Conservation (phyloP, 345 rosid genomes). For the Zanthoxylum bungeanum region DNA sequence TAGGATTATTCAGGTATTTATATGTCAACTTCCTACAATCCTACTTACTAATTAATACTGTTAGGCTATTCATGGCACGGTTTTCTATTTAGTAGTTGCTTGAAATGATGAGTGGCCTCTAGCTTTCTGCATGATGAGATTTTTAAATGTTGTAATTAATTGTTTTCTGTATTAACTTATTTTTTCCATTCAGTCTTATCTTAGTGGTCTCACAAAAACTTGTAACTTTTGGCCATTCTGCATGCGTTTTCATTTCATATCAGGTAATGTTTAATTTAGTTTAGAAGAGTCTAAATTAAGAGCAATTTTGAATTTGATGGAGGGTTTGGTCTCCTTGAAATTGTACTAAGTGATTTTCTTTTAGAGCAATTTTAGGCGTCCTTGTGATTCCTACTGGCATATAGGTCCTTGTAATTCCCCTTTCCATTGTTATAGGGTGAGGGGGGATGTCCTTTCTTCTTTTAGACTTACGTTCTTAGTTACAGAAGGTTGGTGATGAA, state of each 20-base stretch:
- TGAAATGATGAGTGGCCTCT: neutral
- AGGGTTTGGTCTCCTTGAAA: neutral
- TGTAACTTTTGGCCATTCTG: neutral
- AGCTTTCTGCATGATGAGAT: neutral
- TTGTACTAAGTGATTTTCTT: neutral
- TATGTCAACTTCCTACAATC: neutral
- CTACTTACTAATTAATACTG: neutral
- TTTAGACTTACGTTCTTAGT: neutral
- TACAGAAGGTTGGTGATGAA: neutral
- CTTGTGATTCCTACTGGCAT: neutral
- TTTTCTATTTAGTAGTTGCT: neutral
- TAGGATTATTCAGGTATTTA: constrained; percentile 49
- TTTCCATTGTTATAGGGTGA: neutral
- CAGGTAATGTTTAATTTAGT: neutral
- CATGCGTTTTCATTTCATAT: neutral
- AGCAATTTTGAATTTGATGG: neutral
- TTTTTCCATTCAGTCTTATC: neutral
- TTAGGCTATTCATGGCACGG: neutral
- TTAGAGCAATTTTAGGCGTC: neutral
- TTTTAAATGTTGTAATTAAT: neutral
- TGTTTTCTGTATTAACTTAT: neutral
- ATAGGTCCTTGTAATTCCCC: neutral
- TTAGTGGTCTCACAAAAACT: neutral
- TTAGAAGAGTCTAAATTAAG: neutral
- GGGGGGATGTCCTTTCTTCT: neutral